Evolutionary conservation across 768 basidiomycete genomes (phyloP), one percentile per base, ranked within the genome.

Genomic region (Amanita molliuscula): DNA sequence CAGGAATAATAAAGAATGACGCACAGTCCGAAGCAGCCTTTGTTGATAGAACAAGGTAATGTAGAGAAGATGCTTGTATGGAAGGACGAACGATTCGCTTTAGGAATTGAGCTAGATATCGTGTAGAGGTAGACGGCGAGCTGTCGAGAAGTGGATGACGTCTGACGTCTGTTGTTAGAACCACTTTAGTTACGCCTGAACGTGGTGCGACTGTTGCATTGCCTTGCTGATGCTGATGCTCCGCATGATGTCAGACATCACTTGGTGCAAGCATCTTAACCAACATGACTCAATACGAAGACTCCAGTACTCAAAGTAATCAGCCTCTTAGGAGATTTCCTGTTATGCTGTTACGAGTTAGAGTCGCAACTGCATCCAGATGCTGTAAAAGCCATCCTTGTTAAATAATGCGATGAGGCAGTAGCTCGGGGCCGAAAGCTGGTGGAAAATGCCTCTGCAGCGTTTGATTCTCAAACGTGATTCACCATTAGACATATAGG

Each of bases 251-350:
- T n/a, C n/a, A n/a, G n/a, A n/a, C n/a, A n/a, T n/a, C n/a, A n/a
- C n/a, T n/a, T n/a, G n/a, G n/a, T n/a, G n/a, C n/a, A n/a, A n/a
- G n/a, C n/a, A n/a, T n/a, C n/a, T n/a, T n/a, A n/a, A n/a, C n/a
- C n/a, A n/a, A n/a, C n/a, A n/a, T n/a, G n/a, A n/a, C n/a, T n/a
- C n/a, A n/a, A n/a, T n/a, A n/a, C n/a, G n/a, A n/a, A n/a, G n/a
- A n/a, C n/a, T n/a, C n/a, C n/a, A n/a, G n/a, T n/a, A n/a, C 57
- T 79, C 26, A 61, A 67, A 26, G 64, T 77, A 44, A 29, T n/a
- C 25, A 25, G 21, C 16, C 10, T 38, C 9, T 20, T 13, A 40
- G 26, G 42, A 28, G 42, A 8, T 4, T 13, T 28, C 38, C 38
- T 40, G 38, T 40, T 40, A 21, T 40, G 20, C 16, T 18, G 38